phyloP scores from a whole-genome alignment of 352 stramenopile species.

The Hyaloperonospora brassicae region DNA sequence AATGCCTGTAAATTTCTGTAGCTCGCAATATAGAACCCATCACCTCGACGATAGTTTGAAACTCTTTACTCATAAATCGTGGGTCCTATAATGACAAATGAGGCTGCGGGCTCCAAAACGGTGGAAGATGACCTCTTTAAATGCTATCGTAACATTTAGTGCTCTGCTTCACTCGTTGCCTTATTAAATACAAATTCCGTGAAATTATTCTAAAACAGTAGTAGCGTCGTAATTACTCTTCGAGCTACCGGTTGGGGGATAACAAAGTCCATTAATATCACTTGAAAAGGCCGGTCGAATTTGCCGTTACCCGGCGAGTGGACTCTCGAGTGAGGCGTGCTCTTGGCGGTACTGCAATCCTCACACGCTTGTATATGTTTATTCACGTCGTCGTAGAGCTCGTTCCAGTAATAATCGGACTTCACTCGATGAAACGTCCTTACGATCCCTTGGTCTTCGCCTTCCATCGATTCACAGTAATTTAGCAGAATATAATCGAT shows the following conservation, averaged over 20 bases:
- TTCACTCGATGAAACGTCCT: not conserved
- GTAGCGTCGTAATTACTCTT: not conserved
- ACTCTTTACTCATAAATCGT: too few relatives aligned
- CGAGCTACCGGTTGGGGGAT: not conserved
- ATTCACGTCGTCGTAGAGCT: not conserved
- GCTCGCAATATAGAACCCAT: too few relatives aligned
- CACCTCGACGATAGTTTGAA: too few relatives aligned
- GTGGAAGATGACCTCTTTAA: too few relatives aligned
- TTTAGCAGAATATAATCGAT: not conserved
- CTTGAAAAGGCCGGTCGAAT: too few relatives aligned
- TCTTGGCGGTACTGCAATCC: conserved; percentile 7
- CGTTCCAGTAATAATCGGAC: not conserved
- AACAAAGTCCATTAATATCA: too few relatives aligned
- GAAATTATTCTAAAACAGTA: conserved; percentile 6
- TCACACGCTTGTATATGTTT: not conserved
- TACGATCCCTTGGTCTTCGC: not conserved
- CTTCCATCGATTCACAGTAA: not conserved
- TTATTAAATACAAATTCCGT: not conserved
- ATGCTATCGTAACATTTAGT: too few relatives aligned
- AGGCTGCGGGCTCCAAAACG: too few relatives aligned
- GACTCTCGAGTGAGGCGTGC: not conserved
- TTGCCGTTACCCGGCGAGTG: not conserved
- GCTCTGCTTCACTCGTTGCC: too few relatives aligned
- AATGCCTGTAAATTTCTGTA: too few relatives aligned
- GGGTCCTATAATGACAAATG: too few relatives aligned